phyloP scores from a whole-genome alignment of 805 yeast genomes.

The Diddensiella transvaalensis region DNA sequence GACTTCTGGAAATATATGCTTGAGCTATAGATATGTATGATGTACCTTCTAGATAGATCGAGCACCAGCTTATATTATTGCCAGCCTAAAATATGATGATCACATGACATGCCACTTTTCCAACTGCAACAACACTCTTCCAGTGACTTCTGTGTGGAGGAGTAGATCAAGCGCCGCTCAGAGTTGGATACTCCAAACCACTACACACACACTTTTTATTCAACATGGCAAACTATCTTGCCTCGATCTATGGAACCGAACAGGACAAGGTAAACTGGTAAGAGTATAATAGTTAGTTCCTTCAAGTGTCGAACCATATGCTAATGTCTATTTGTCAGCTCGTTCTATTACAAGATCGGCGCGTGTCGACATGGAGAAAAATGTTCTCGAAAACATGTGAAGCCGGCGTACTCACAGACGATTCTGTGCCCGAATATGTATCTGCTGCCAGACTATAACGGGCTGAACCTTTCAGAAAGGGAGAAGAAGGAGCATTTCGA shows the following conservation, averaged over 20 bases:
- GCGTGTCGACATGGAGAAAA: conserved; percentile 92
- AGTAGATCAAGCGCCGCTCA: too few relatives aligned
- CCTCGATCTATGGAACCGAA: conserved; percentile 37
- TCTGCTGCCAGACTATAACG: conserved; percentile 51
- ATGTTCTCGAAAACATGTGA: conserved; percentile 66
- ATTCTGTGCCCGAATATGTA: conserved; percentile 63
- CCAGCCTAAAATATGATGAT: too few relatives aligned
- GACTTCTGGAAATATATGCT: too few relatives aligned
- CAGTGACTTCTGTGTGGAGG: too few relatives aligned
- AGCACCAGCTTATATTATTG: too few relatives aligned
- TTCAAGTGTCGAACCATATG: background rate
- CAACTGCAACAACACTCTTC: too few relatives aligned
- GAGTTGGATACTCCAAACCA: too few relatives aligned
- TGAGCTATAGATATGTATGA: too few relatives aligned
- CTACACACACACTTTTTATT: too few relatives aligned
- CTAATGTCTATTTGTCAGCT: conserved; percentile 12
- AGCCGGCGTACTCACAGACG: conserved; percentile 63
- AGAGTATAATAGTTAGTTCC: conserved; percentile 13
- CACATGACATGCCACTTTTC: too few relatives aligned
- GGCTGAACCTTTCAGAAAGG: conserved; percentile 28
- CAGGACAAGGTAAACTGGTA: conserved; percentile 37
- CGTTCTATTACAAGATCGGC: conserved; percentile 76
- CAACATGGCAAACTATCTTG: conserved; percentile 33
- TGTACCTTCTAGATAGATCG: too few relatives aligned
- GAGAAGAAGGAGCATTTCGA: conserved; percentile 50